Conservation (phyloP, 2,329 filamentous ascomycete genomes). For the Cytospora piceae region DNA sequence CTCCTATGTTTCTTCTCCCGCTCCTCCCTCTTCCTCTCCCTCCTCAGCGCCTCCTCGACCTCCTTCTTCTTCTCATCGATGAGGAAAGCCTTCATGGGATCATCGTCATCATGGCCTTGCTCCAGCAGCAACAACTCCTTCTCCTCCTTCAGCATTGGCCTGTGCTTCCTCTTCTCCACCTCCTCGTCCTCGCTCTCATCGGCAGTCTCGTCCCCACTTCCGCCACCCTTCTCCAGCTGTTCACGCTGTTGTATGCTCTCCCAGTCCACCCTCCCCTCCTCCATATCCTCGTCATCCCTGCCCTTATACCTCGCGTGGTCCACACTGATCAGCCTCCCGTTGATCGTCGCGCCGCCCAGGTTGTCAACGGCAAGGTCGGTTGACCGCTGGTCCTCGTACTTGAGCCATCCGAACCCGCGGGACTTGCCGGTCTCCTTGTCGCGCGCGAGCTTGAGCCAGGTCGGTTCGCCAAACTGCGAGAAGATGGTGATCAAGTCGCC, state of each 20-base stretch:
- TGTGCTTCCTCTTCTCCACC: constrained; percentile 43
- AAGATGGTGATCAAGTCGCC: constrained; percentile 97
- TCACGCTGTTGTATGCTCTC: constrained; percentile 60
- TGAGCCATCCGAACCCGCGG: constrained; percentile 92
- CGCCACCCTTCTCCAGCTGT: constrained; percentile 44
- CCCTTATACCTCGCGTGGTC: constrained; percentile 93
- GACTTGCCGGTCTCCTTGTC: constrained; percentile 97
- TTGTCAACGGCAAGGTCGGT: constrained; percentile 97
- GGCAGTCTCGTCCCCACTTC: constrained; percentile 48
- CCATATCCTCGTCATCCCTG: constrained; percentile 74
- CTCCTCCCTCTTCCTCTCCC: constrained; percentile 54
- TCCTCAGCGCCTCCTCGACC: constrained; percentile 70
- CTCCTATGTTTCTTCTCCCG: constrained; percentile 48
- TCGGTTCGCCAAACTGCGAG: constrained; percentile 94
- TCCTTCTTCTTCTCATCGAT: constrained; percentile 92
- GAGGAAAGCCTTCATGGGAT: constrained; percentile 94
- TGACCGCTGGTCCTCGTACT: constrained; percentile 97
- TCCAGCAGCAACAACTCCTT: constrained; percentile 76
- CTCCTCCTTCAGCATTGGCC: constrained; percentile 79
- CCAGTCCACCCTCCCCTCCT: constrained; percentile 62
- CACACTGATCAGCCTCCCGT: constrained; percentile 80
- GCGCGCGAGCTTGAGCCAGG: constrained; percentile 87
- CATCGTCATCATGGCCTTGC: constrained; percentile 85
- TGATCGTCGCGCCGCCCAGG: constrained; percentile 80
- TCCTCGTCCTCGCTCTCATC: constrained; percentile 50